These are phyloP conservation scores for Dothistroma pini DNA, from an alignment of 2,329 filamentous ascomycete species.

Conservation along the genomic window DNA sequence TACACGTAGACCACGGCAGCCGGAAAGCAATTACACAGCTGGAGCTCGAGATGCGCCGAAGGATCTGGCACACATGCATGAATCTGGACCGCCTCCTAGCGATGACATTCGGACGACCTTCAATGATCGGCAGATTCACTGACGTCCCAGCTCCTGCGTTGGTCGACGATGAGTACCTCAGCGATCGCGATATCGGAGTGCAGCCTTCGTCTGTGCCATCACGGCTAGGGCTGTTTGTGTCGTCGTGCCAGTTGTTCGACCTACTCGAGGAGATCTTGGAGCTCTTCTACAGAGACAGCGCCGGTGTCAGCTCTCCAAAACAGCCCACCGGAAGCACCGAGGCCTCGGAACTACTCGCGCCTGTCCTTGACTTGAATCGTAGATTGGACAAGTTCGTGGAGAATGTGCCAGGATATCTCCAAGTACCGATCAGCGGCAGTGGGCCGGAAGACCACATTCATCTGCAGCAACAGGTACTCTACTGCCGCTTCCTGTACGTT, in stretches of 20 bases:
- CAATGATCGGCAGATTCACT: slow-evolving; percentile 27
- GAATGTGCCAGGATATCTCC: slow-evolving; percentile 20
- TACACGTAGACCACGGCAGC: slow-evolving; percentile 59
- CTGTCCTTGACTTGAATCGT: slow-evolving; percentile 24
- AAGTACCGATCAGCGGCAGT: slow-evolving; percentile 8
- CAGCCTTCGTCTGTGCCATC: slow-evolving; percentile 26
- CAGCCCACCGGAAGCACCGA: slow-evolving; percentile 8
- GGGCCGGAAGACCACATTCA: slow-evolving; percentile 19
- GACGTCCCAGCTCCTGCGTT: slow-evolving; percentile 26
- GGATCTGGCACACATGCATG: slow-evolving; percentile 51
- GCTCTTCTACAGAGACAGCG: slow-evolving; percentile 23
- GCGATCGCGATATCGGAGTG: slow-evolving; percentile 46
- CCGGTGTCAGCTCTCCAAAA: slow-evolving; percentile 10
- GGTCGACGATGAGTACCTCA: slow-evolving; percentile 53
- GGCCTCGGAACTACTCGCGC: slow-evolving; percentile 19
- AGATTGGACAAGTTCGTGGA: slow-evolving; percentile 25
- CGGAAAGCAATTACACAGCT: slow-evolving; percentile 53
- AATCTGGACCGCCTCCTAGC: slow-evolving; percentile 47
- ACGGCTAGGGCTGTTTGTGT: slow-evolving; percentile 30
- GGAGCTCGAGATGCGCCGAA: slow-evolving; percentile 64
- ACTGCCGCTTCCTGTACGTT: slow-evolving; percentile 25
- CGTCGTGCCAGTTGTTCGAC: slow-evolving; percentile 27
- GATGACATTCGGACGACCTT: slow-evolving; percentile 36
- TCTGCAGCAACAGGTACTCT: slow-evolving; percentile 23
- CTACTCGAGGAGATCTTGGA: slow-evolving; percentile 27